phyloP scores from a whole-genome alignment of 768 basidiomycete genomes.

The Mrakia frigida region DNA sequence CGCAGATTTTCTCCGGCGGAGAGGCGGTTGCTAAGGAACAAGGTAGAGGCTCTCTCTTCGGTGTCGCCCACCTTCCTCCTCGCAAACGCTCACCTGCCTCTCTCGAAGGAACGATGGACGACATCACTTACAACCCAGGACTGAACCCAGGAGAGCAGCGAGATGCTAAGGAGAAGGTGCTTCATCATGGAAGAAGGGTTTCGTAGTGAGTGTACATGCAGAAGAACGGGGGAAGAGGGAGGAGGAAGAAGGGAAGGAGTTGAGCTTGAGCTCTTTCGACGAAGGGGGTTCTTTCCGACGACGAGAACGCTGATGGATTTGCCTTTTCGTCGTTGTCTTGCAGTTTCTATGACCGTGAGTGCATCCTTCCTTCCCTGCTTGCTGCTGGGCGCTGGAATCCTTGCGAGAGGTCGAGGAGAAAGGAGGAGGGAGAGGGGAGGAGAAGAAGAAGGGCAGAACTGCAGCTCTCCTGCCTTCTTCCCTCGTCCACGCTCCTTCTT shows the following conservation, averaged over 20 bases:
- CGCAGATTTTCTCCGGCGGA: background rate
- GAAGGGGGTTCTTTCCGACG: background rate
- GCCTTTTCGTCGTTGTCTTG: background rate
- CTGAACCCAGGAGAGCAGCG: background rate
- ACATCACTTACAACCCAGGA: background rate
- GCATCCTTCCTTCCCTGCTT: background rate
- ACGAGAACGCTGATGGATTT: background rate
- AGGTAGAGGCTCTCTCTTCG: background rate
- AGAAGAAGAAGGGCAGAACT: background rate
- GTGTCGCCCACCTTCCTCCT: background rate
- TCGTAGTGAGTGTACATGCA: background rate
- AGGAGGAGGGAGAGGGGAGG: background rate
- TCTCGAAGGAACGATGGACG: background rate
- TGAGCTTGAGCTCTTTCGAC: conserved; percentile 5
- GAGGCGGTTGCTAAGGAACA: background rate
- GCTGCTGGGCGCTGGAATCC: too few species aligned
- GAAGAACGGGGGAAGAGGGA: background rate
- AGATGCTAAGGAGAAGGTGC: conserved; percentile 10
- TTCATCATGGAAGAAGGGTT: background rate
- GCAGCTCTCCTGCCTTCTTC: background rate
- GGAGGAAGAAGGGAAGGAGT: background rate
- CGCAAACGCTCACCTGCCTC: background rate
- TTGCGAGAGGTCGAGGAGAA: background rate
- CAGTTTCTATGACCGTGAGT: background rate
- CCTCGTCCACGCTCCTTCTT: too few species aligned